Evolutionary conservation across 2,329 filamentous ascomycete genomes (phyloP), one percentile per base, ranked within the genome.

Genomic region (Aaosphaeria arxii): DNA sequence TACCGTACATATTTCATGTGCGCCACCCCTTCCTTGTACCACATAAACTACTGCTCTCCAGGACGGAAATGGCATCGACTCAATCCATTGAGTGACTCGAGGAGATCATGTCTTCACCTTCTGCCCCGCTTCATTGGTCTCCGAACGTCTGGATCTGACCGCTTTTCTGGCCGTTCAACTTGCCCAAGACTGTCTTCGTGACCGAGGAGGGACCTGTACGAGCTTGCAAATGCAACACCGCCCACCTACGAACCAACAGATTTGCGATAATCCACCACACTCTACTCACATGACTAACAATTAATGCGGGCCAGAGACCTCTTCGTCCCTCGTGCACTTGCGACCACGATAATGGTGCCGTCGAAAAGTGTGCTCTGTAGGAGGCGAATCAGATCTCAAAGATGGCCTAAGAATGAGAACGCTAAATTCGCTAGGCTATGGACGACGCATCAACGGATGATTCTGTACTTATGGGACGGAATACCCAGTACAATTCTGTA

Each of bases 231-330:
- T 53, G 51, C 48, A 59, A 60, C 55, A 48, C 61, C 57, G 51
- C 61, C 51, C 55, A 56, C 43, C 49, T 44, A 53, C 50, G 51
- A 60, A 49, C 64, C 64, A 67, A 69, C 63, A 48, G 49, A 38
- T 24, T 53, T 46, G 36, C 61, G 55, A 43, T 54, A 47, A 42
- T 44, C 57, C 55, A 45, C 58, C 58, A 61, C 57, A 61, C 60
- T 42, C 47, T 46, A 40, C 55, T 62, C 66, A 66, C 64, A 64
- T 70, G 66, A 70, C 63, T 55, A 57, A 44, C 51, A 45, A 36
- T 41, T 55, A 43, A 60, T 68, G 64, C 64, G 63, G 61, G 52
- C 57, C n/a, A 31, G 47, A 49, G 50, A 52, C 50, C 44, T 49
- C 57, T 51, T 49, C 50, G 46, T 42, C 53, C 54, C 52, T 58